A percentile compares a stretch with the other conserved stretches of the same genome.
These are phyloP conservation scores for Penicillium pancosmium DNA, from an alignment of 495 filamentous ascomycete genomes.

Conservation along the genomic window DNA sequence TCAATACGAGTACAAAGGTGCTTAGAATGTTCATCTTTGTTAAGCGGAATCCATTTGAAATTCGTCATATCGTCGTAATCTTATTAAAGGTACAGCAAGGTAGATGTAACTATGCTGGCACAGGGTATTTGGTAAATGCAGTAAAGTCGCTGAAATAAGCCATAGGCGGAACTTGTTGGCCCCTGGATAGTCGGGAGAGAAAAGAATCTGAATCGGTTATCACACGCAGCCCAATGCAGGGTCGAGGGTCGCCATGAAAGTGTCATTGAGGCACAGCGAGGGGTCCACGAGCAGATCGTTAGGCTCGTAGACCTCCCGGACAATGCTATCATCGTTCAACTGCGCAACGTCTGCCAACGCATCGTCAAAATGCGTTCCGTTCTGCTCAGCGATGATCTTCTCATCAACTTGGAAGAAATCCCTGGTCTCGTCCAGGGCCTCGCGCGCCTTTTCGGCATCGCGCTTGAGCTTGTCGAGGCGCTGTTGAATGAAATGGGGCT, in stretches of 20 bases:
- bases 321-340: background rate
- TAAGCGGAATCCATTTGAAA: slow-evolving; percentile 1
- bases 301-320: background rate
- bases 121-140: background rate
- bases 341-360: background rate
- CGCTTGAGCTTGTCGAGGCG: slow-evolving; percentile 50
- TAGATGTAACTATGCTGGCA: background rate
- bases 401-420: background rate
- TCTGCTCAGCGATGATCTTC: background rate
- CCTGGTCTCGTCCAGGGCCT: background rate
- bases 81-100: background rate
- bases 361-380: background rate
- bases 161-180: background rate
- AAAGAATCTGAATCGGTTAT: background rate
- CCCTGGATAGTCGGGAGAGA: background rate
- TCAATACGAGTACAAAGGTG: slow-evolving; percentile 56
- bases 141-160: background rate
- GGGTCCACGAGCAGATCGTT: slow-evolving; percentile 54
- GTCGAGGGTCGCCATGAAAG: background rate
- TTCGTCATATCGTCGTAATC: slow-evolving; percentile 17
- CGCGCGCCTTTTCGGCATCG: slow-evolving; percentile 48
- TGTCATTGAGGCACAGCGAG: slow-evolving; percentile 28
- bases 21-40: slow-evolving; percentile 26
- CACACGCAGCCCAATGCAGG: background rate
- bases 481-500: slow-evolving; percentile 26